Evolutionary conservation across 2,329 filamentous ascomycete species (phyloP), one percentile per base, ranked within the genome.

Genomic region (Cladosporium sp.): DNA sequence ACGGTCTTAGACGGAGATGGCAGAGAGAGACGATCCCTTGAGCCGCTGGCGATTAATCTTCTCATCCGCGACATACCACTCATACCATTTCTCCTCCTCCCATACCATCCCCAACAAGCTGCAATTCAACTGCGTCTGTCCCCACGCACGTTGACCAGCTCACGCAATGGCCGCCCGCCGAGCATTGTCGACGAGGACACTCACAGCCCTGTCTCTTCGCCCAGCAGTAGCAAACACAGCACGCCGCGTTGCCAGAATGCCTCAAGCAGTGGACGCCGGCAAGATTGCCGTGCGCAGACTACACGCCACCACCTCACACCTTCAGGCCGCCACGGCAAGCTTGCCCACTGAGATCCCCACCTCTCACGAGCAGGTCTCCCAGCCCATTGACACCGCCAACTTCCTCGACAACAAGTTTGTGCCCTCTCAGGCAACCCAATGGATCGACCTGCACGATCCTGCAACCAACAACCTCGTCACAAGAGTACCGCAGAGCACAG

Each of bases 381-480:
- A 86, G 66, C 88, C 90, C 43, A 79, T 85, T 72, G 86, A 93
- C 76, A 94, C 91, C 16, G 89, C 88, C 30, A 93, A 91, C 82
- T 95, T 95, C 77, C 76, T 95, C 71, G 86, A 95, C 83, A 95
- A 95, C 81, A 81, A 90, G 77, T 93, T 94, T 76, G 81, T 89
- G 63, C 79, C 84, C 58, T 93, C 91, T 21, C 79, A 84, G 73
- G 83, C 91, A 30, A 84, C 87, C 67, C 82, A 89, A 80, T 92
- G 88, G 84, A 92, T 94, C 76, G 90, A 93, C 73, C 82, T 95
- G 69, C 83, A 91, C 79, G 91, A 95, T 79, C 91, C 91, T 23
- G 91, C 91, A 58, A 94, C 91, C 72, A 94, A 93, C 82, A 91
- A 93, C 79, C 85, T 94, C 70, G 88, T 95, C 68, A 94, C 91